Evolutionary conservation across 2,329 filamentous ascomycete species (phyloP).

Genomic region (Exophiala oligosperma): DNA sequence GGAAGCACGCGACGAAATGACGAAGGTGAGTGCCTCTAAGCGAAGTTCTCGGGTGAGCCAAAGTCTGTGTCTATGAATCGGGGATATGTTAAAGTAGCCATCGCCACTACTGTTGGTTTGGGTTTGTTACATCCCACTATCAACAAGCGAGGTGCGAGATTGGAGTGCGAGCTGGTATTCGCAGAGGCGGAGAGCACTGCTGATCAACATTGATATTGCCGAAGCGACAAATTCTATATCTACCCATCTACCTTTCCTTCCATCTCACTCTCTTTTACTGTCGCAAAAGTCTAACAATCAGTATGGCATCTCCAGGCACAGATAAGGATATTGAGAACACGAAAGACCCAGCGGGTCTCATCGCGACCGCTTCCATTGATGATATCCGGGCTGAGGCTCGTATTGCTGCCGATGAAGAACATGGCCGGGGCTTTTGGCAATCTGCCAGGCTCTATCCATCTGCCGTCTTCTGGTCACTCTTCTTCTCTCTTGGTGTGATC

Average conservation of each 20-base stretch:
- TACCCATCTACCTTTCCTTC: not conserved
- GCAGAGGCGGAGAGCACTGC: not conserved
- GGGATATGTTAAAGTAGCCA: not conserved
- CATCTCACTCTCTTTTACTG: not conserved
- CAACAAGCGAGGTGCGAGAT: conserved; percentile 9
- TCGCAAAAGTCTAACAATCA: not conserved
- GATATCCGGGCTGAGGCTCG: conserved; percentile 32
- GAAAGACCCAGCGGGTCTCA: conserved; percentile 25
- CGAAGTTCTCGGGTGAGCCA: not conserved
- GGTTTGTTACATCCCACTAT: conserved; percentile 11
- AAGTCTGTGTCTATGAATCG: not conserved
- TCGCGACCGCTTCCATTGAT: conserved; percentile 26
- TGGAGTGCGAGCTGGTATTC: conserved; percentile 1
- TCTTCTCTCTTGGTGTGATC: conserved; percentile 37
- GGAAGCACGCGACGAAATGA: not conserved
- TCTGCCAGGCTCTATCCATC: conserved; percentile 47
- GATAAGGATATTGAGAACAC: conserved; percentile 24
- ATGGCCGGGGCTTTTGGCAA: conserved; percentile 36
- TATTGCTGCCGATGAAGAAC: conserved; percentile 37
- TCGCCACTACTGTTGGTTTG: not conserved
- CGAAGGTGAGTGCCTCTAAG: not conserved
- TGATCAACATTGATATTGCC: conserved; percentile 17
- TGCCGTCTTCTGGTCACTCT: conserved; percentile 40
- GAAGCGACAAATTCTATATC: conserved; percentile 1
- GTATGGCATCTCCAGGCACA: conserved; percentile 36